phyloP scores from a whole-genome alignment of 306 rosid genomes.

The Mimosa pudica region DNA sequence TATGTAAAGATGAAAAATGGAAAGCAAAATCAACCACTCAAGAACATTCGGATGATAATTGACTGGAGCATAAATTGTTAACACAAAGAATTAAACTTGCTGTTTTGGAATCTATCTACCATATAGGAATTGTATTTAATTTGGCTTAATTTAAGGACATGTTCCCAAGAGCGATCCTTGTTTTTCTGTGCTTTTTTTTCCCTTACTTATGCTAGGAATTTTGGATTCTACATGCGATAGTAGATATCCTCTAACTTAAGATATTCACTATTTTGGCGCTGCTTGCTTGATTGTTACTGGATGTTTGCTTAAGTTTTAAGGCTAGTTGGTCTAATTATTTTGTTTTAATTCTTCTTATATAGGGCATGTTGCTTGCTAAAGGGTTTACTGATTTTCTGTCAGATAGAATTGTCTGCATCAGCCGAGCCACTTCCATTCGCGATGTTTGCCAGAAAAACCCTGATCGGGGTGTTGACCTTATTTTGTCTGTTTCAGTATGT shows the following conservation, averaged over 20 bases:
- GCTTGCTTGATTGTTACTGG: constrained; percentile 19
- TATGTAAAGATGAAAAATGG: too few species aligned
- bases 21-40: too few species aligned
- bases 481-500: constrained; percentile 92
- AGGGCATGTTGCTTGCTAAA: constrained; percentile 78
- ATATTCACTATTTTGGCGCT: constrained; percentile 21
- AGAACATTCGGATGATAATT: too few species aligned
- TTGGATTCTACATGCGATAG: neutral
- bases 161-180: neutral
- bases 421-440: constrained; percentile 86
- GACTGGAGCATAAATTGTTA: too few species aligned
- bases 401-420: constrained; percentile 71
- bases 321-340: constrained; percentile 28
- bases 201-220: neutral
- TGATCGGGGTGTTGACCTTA: constrained; percentile 94
- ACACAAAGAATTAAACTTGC: too few species aligned
- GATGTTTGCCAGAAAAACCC: constrained; percentile 89
- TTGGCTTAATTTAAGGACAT: too few species aligned
- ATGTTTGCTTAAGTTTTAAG: constrained; percentile 17
- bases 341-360: constrained; percentile 36
- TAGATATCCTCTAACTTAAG: constrained; percentile 21
- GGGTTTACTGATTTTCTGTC: constrained; percentile 59
- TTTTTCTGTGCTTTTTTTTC: neutral
- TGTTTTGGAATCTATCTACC: too few species aligned
- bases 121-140: too few species aligned